These are phyloP conservation scores for Galium porrigens DNA, from an alignment of 305 asterid species.

Conservation along the genomic window DNA sequence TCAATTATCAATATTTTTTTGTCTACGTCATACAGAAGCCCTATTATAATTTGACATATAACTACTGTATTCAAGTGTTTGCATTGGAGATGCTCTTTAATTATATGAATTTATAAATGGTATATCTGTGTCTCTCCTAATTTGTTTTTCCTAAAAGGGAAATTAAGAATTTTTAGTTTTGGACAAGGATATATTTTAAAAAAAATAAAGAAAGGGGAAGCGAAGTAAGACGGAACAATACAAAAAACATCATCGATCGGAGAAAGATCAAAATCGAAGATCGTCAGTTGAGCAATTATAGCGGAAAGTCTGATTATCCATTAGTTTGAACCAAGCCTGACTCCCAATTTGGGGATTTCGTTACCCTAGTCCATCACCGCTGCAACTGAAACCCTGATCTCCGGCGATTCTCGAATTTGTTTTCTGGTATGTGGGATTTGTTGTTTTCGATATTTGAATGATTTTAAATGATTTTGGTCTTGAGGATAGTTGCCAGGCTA, in stretches of 20 bases:
- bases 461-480: not conserved
- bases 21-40: too few relatives aligned
- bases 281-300: not conserved
- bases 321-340: not conserved
- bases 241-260: constrained; percentile 2
- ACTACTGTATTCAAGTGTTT: too few relatives aligned
- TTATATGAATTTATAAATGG: too few relatives aligned
- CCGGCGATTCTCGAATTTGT: not conserved
- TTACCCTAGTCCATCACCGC: not conserved
- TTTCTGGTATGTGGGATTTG: not conserved
- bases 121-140: too few relatives aligned
- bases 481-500: too few relatives aligned
- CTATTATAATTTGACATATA: too few relatives aligned
- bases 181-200: not conserved
- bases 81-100: too few relatives aligned
- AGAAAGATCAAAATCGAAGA: constrained; percentile 10
- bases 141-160: too few relatives aligned
- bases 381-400: constrained; percentile 9
- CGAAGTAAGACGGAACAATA: not conserved
- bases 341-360: constrained; percentile 1
- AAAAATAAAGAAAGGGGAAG: not conserved
- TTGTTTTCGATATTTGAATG: not conserved
- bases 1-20: too few relatives aligned
- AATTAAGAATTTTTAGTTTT: too few relatives aligned
- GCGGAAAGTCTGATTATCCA: not conserved